Evolutionary conservation across 306 rosid genomes (phyloP).

Genomic region (Luffa acutangula): DNA sequence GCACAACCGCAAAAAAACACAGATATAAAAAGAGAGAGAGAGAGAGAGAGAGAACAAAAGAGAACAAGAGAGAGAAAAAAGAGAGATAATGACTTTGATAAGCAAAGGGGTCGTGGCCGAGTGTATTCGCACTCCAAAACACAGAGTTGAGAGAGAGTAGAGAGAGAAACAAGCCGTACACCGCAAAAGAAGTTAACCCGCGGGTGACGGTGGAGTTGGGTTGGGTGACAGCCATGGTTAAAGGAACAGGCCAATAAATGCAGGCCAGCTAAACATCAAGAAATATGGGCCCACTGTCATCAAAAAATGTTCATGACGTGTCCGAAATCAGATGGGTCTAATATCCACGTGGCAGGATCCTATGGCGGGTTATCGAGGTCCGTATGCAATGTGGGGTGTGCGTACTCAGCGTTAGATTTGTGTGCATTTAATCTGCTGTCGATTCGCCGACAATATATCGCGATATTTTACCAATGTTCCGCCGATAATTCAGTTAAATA

Average conservation of each 20-base stretch:
- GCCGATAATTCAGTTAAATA: neutral
- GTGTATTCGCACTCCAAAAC: neutral
- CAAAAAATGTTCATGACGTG: conserved; percentile 15
- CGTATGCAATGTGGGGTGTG: neutral
- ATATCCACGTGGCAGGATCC: conserved; percentile 4
- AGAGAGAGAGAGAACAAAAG: no score
- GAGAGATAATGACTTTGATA: conserved; percentile 10
- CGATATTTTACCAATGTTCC: conserved; percentile 16
- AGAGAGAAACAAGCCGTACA: conserved; percentile 10
- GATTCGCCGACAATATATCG: conserved; percentile 60
- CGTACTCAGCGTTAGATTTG: conserved; percentile 13
- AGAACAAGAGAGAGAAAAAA: neutral
- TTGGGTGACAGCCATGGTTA: neutral
- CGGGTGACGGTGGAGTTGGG: conserved; percentile 13
- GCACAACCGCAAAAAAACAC: neutral
- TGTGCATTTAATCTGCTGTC: neutral
- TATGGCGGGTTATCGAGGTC: neutral
- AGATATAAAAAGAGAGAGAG: neutral
- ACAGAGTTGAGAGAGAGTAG: conserved; percentile 9
- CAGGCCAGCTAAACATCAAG: conserved; percentile 26
- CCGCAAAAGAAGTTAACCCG: conserved; percentile 18
- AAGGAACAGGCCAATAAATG: conserved; percentile 34
- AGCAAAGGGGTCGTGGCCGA: conserved; percentile 11
- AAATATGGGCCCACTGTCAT: conserved; percentile 19
- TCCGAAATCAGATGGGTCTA: neutral